These are phyloP conservation scores for Debaryomyces tyrocola DNA, from an alignment of 805 yeast species.

Conservation along the genomic window DNA sequence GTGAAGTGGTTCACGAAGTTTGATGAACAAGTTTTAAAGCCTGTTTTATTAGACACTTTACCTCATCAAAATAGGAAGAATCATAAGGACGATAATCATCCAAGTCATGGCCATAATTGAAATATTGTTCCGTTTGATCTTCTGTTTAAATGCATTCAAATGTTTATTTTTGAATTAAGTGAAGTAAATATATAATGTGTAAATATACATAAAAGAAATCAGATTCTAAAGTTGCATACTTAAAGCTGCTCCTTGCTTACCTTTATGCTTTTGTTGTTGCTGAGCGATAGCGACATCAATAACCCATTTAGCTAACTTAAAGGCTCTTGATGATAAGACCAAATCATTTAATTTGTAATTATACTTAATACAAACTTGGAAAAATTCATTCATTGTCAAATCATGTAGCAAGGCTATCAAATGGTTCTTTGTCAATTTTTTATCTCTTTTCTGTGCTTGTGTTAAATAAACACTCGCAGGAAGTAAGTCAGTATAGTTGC, in stretches of 20 bases:
- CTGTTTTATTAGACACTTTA: slow-evolving; percentile 73
- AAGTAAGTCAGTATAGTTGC: slow-evolving; percentile 35
- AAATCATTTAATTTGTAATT: slow-evolving; percentile 65
- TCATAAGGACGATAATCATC: slow-evolving; percentile 2
- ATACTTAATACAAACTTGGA: slow-evolving; percentile 62
- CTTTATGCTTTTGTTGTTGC: slow-evolving; percentile 12
- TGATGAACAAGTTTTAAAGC: slow-evolving; percentile 92
- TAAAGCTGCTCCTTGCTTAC: not conserved
- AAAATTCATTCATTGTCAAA: slow-evolving; percentile 61
- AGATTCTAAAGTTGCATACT: slow-evolving; percentile 1
- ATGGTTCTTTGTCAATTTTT: slow-evolving; percentile 26
- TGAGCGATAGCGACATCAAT: slow-evolving; percentile 63
- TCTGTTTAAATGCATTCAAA: too few species aligned
- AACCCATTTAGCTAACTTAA: slow-evolving; percentile 71
- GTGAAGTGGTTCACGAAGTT: slow-evolving; percentile 91
- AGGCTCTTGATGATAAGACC: slow-evolving; percentile 60
- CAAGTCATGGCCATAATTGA: not conserved
- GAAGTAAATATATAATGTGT: too few species aligned
- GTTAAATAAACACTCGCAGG: slow-evolving; percentile 50
- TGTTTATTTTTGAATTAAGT: too few species aligned
- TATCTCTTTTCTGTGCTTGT: slow-evolving; percentile 19
- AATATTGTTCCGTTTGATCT: not conserved
- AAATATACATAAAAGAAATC: too few species aligned
- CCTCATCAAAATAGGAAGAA: slow-evolving; percentile 22
- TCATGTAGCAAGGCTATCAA: slow-evolving; percentile 60